These are phyloP conservation scores for Dacryopinax spathularia DNA, from an alignment of 768 basidiomycete species.

Conservation along the genomic window DNA sequence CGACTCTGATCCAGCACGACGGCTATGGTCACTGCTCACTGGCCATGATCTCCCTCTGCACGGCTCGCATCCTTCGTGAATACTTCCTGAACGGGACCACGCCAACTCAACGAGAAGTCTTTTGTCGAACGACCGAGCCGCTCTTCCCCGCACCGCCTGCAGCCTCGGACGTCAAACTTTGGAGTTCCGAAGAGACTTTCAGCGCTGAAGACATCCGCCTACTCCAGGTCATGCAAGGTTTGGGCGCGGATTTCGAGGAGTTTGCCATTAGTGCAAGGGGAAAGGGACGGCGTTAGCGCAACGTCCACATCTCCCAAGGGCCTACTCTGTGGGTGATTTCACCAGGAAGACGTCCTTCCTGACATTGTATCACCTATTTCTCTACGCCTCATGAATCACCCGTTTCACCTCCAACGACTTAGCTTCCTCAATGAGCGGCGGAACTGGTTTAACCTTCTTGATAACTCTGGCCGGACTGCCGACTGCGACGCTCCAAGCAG, in stretches of 20 bases:
- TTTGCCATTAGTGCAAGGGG: background rate
- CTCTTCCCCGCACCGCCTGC: conserved; percentile 13
- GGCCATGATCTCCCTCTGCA: conserved; percentile 20
- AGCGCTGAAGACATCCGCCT: background rate
- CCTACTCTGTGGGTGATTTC: background rate
- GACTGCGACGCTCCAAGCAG: conserved; percentile 20
- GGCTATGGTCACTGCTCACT: conserved; percentile 19
- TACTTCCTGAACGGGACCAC: conserved; percentile 22
- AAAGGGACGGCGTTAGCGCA: background rate
- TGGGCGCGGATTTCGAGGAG: background rate
- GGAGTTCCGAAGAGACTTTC: background rate
- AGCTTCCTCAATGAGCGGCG: background rate
- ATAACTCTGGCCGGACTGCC: conserved; percentile 25
- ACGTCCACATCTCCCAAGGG: background rate
- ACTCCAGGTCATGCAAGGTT: background rate
- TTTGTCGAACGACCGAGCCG: conserved; percentile 15
- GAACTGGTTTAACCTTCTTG: conserved; percentile 18
- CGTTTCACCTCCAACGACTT: too few species aligned
- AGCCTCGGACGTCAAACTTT: background rate
- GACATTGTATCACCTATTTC: too few species aligned
- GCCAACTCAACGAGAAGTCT: conserved; percentile 14
- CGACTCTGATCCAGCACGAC: conserved; percentile 21
- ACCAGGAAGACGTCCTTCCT: too few species aligned
- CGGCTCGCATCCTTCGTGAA: conserved; percentile 11
- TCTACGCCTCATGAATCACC: too few species aligned